A percentile compares a stretch with the other conserved stretches of the same genome.
Conservation (phyloP, 768 basidiomycete genomes). For the Termitomyces sp. region DNA sequence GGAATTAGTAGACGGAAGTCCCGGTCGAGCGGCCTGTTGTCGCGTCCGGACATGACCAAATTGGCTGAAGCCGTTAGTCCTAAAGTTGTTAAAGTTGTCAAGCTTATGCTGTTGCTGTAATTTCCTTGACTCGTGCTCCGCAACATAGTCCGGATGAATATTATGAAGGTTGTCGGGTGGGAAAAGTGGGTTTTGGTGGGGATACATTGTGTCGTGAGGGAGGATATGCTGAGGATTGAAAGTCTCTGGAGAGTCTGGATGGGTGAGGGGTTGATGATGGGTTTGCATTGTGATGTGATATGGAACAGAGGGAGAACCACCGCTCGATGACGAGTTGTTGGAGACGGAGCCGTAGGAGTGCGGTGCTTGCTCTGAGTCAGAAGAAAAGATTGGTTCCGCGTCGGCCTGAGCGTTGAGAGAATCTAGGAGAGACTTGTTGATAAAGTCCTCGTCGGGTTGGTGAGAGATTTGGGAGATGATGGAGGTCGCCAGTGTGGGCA, state of each 20-base stretch:
- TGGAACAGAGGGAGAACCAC: conserved; percentile 47
- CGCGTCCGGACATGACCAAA: conserved; percentile 35
- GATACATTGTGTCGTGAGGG: conserved; percentile 30
- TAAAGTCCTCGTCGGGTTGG: conserved; percentile 70
- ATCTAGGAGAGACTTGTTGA: conserved; percentile 80
- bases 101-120: conserved; percentile 26
- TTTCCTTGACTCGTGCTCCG: conserved; percentile 33
- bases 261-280: conserved; percentile 33
- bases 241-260: conserved; percentile 46
- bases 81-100: conserved; percentile 28
- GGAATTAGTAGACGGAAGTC: conserved; percentile 26
- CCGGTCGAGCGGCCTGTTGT: conserved; percentile 29
- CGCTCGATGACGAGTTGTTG: conserved; percentile 43
- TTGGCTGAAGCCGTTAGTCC: conserved; percentile 26
- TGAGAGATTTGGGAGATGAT: conserved; percentile 32
- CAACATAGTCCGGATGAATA: conserved; percentile 29
- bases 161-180: conserved; percentile 29
- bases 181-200: conserved; percentile 28
- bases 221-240: conserved; percentile 28
- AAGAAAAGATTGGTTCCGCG: conserved; percentile 58
- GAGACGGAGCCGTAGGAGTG: conserved; percentile 44
- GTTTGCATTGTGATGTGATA: conserved; percentile 46
- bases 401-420: conserved; percentile 81
- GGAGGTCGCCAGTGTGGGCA: conserved; percentile 50
- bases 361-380: conserved; percentile 45